Conservation (phyloP, 2,329 filamentous ascomycete genomes). For the Stagonosporopsis chrysanthemi region DNA sequence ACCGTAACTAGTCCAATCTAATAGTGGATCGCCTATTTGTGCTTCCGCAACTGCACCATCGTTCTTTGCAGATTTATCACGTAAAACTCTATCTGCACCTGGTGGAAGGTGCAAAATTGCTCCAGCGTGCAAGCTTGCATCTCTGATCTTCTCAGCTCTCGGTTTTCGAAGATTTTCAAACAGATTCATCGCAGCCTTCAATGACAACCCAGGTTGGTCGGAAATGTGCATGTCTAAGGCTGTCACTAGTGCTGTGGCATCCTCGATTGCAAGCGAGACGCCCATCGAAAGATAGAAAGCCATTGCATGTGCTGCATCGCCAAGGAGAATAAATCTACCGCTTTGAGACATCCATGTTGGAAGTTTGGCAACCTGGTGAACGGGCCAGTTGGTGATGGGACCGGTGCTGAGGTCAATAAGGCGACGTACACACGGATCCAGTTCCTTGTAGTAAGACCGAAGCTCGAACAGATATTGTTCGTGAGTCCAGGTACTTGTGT, state of each 20-base stretch:
- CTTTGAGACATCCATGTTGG: constrained; percentile 22
- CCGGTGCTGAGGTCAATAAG: constrained; percentile 18
- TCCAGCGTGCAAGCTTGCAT: constrained; percentile 26
- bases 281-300: constrained; percentile 29
- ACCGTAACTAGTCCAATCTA: constrained; percentile 19
- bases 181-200: constrained; percentile 14
- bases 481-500: constrained; percentile 23
- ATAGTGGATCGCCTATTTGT: constrained; percentile 6
- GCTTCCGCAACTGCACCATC: constrained; percentile 9
- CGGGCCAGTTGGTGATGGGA: constrained; percentile 23
- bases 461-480: constrained; percentile 19
- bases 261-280: constrained; percentile 29
- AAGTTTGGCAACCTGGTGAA: constrained; percentile 20
- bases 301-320: constrained; percentile 28
- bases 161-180: constrained; percentile 24
- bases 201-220: background rate
- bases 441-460: constrained; percentile 2
- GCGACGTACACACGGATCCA: constrained; percentile 18
- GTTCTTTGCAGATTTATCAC: constrained; percentile 14
- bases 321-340: constrained; percentile 23
- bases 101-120: constrained; percentile 22
- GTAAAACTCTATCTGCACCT: constrained; percentile 9
- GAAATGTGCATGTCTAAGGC: constrained; percentile 2
- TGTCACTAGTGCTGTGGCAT: constrained; percentile 21
- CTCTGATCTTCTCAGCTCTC: constrained; percentile 22